Evolutionary conservation across 139 green algal species (phyloP).

Genomic region (Closterium sp.): DNA sequence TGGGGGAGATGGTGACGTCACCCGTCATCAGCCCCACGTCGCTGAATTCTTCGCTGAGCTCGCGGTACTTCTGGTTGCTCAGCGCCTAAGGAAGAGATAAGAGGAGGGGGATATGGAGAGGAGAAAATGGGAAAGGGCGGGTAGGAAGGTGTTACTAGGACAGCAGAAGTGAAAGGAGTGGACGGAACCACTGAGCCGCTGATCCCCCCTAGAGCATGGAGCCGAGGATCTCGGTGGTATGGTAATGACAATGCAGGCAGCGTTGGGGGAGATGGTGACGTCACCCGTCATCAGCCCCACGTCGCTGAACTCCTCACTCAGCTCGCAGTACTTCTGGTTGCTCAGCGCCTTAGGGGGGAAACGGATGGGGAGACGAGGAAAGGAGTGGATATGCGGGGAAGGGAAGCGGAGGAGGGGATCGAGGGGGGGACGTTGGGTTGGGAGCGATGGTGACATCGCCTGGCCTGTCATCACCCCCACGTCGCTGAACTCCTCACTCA

Average conservation of each 20-base stretch:
- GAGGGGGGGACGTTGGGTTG: slow-evolving; percentile 84
- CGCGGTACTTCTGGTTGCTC: slow-evolving; percentile 96
- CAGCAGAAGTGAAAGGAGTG: slow-evolving; percentile 73
- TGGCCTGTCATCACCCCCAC: slow-evolving; percentile 83
- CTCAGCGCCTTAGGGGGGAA: slow-evolving; percentile 84
- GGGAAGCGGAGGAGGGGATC: slow-evolving; percentile 23
- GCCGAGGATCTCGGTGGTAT: slow-evolving; percentile 97
- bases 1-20: slow-evolving; percentile 87
- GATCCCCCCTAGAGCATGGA: slow-evolving; percentile 61
- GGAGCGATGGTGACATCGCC: too few relatives aligned
- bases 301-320: slow-evolving; percentile 80
- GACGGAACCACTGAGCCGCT: slow-evolving; percentile 51
- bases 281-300: slow-evolving; percentile 91
- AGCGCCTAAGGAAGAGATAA: slow-evolving; percentile 62
- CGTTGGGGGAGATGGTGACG: slow-evolving; percentile 81
- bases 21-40: slow-evolving; percentile 89
- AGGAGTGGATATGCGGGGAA: too few relatives aligned
- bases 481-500: slow-evolving; percentile 78
- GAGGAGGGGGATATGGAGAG: not conserved
- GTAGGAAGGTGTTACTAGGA: slow-evolving; percentile 61
- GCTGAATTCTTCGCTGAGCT: slow-evolving; percentile 81
- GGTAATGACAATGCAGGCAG: slow-evolving; percentile 95
- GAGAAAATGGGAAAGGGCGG: slow-evolving; percentile 73
- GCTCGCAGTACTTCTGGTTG: slow-evolving; percentile 97
- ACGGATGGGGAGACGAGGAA: too few relatives aligned